phyloP scores from a whole-genome alignment of 2,329 filamentous ascomycete species.

The Beauveria sp. region DNA sequence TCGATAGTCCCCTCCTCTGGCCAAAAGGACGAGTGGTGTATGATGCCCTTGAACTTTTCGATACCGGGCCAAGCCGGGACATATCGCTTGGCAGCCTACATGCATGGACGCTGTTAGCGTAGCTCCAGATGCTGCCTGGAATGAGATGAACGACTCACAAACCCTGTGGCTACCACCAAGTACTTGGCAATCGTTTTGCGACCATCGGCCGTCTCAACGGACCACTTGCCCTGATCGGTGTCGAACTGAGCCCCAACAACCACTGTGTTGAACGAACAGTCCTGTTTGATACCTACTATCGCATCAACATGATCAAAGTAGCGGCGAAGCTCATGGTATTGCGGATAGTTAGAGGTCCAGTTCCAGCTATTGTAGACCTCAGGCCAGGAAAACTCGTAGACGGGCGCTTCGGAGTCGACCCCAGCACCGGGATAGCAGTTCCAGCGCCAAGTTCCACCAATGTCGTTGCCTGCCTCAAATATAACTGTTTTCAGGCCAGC shows the following conservation, averaged over 20 bases:
- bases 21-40: conserved; percentile 50
- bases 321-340: conserved; percentile 36
- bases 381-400: conserved; percentile 40
- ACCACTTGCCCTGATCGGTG: conserved; percentile 34
- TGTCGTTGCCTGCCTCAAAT: conserved; percentile 37
- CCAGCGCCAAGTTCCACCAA: conserved; percentile 44
- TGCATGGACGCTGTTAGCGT: neutral
- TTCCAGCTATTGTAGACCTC: conserved; percentile 41
- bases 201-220: conserved; percentile 37
- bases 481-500: conserved; percentile 35
- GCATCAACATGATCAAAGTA: conserved; percentile 52
- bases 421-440: conserved; percentile 42
- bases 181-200: conserved; percentile 37
- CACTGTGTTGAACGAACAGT: conserved; percentile 42
- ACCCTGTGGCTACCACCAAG: conserved; percentile 40
- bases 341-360: conserved; percentile 41
- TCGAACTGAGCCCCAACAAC: conserved; percentile 42
- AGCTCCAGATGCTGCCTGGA: rapidly evolving
- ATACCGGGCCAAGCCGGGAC: conserved; percentile 48
- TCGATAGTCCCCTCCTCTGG: conserved; percentile 43
- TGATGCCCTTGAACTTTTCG: conserved; percentile 45
- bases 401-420: conserved; percentile 38
- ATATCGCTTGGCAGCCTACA: conserved; percentile 44
- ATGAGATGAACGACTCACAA: neutral
- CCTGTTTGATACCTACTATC: conserved; percentile 40